Evolutionary conservation across 2,329 filamentous ascomycete species (phyloP), one percentile per base, ranked within the genome.

Genomic region (Daldinia sp.): DNA sequence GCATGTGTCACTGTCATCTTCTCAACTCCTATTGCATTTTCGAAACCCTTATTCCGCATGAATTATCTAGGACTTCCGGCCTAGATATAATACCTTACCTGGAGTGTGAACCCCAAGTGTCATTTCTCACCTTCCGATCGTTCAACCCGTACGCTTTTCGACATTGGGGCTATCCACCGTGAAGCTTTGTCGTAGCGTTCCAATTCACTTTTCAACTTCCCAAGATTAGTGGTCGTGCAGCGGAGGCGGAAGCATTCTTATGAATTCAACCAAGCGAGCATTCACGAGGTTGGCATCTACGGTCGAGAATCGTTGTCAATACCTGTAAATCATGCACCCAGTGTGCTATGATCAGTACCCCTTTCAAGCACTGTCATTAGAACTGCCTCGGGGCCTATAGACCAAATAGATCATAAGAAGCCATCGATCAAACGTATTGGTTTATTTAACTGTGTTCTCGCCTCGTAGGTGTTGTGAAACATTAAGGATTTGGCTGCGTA

Each of bases 391-490:
- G 63, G 58, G 46, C 50, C 56, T 48, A 53, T 67, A 72, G 65
- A 67, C 60, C 48, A 70, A 54, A 70, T 67, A 70, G 63, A 72
- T 67, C 54, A 67, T 69, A 61, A 51, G 26, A 69, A 35, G 51
- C 15, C 50, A 55, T 64, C 57, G 28, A 61, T 33, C 39, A 54
- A 42, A 59, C 35, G 57, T 15, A 53, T 55, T 20, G 20, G 46
- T 44, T 37, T 37, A 42, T 23, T 48, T 33, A 12, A 12, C 15
- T 18, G 15, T 61, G 50, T 35, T 41, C 18, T 41, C 33, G 28
- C 15, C 50, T n/a, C 23, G 3, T 33, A 20, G 9, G 7, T 28
- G 28, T 18, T 13, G 6, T 33, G 7, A 35, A 35, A 35, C 33
- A 35, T 33, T 33, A 33, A 3, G 30, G 7, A 35, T 23, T 23